Base-by-base conservation (phyloP, 1,139 yeast genomes). In the Geotrichum candidum region DNA sequence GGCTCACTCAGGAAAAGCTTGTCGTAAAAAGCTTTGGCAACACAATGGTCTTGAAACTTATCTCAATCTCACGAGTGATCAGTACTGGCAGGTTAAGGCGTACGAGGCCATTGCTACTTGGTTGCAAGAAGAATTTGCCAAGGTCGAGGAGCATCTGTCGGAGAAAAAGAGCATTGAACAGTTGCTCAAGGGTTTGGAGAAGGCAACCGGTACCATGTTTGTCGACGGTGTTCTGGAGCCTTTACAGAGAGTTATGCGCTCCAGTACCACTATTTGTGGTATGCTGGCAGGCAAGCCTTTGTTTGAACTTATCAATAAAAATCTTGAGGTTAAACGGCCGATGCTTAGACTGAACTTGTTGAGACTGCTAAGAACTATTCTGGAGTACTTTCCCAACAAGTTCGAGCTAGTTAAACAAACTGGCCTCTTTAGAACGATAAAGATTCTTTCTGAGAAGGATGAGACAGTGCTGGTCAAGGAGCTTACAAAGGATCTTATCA, bases 81-180 rank as follows among this genome's bases (percentile, higher is more conserved):
- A 88, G 0, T 83, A 84, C 66, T 86, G 90, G 90, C 89, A 85
- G 69, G 83, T 86, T 23, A 84, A 83, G 72, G 85, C 89, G 0
- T 77, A 85, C 66, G 90, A 86, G 56, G 81, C 90, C 0, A 76
- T 86, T 22, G 69, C 70, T 3, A 68, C 69, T 3, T 76, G 80
- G 78, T 65, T 73, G 51, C 70, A 69, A 18, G 75, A 71, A 4
- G 77, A 76, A 55, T 68, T 70, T 22, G 68, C 66, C 1, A 61
- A 68, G 7, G 71, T 76, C 1, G 69, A 70, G 57, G 67, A 66
- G 27, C 61, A 61, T 35, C 65, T 72, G 27, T 31, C 63, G 9
- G 57, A 54, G 15, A 61, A 67, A 9, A 58, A 57, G 13, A 58
- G 64, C n/a, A 59, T 65, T 15, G 58, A 61, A 11, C 61, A 62